These are phyloP conservation scores for Neodidymelliopsis sp. DNA, from an alignment of 2,329 filamentous ascomycete species.

Conservation along the genomic window DNA sequence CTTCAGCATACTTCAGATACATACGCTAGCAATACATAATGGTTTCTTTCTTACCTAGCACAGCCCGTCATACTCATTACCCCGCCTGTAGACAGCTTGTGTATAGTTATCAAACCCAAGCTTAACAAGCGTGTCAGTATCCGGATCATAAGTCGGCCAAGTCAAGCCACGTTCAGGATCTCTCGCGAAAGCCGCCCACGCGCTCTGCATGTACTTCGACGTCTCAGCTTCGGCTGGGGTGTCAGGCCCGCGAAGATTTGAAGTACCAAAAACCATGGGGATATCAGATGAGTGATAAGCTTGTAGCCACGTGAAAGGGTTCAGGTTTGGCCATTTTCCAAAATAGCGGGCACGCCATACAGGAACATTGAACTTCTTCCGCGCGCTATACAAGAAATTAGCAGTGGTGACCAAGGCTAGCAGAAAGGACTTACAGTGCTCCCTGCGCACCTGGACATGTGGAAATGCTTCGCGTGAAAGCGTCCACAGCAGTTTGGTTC, in stretches of 20 bases:
- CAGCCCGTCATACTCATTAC: constrained; percentile 29
- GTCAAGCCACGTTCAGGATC: constrained; percentile 35
- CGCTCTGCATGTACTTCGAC: constrained; percentile 42
- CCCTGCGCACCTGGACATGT: constrained; percentile 25
- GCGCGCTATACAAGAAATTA: constrained; percentile 13
- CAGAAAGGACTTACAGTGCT: constrained; percentile 16
- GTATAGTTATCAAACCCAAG: constrained; percentile 31
- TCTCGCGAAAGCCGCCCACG: constrained; percentile 40
- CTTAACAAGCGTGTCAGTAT: constrained; percentile 25
- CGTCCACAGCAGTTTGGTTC: constrained; percentile 30
- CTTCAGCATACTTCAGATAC: too few relatives aligned
- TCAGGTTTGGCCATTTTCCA: constrained; percentile 30
- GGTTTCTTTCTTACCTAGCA: constrained; percentile 7
- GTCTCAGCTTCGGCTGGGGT: constrained; percentile 34
- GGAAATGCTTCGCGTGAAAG: constrained; percentile 24
- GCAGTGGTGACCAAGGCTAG: neutral
- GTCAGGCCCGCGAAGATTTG: constrained; percentile 22
- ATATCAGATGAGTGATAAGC: constrained; percentile 36
- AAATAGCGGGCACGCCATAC: constrained; percentile 30
- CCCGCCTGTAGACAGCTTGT: constrained; percentile 41
- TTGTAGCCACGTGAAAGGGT: constrained; percentile 28
- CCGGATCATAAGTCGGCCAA: constrained; percentile 27
- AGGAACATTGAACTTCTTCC: constrained; percentile 23
- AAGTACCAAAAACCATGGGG: constrained; percentile 37
- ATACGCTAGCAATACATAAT: neutral